phyloP scores from a whole-genome alignment of 2,329 filamentous ascomycete genomes.

The Trichoderma oligosporum region DNA sequence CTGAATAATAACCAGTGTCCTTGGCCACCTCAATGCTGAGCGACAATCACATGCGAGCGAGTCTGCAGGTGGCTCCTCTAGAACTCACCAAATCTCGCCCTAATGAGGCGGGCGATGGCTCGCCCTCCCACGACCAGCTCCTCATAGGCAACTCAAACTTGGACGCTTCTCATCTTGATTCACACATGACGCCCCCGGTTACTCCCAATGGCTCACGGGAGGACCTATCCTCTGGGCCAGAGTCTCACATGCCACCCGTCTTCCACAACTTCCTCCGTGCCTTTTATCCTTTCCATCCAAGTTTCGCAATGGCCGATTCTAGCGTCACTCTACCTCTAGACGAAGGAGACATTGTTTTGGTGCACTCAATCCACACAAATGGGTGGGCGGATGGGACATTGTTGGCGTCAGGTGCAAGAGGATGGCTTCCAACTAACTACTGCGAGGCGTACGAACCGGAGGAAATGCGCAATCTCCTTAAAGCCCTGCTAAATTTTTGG shows the following conservation, averaged over 20 bases:
- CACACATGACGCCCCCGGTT: slow-evolving; percentile 72
- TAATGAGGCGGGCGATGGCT: slow-evolving; percentile 30
- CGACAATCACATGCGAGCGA: slow-evolving; percentile 50
- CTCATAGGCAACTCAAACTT: slow-evolving; percentile 29
- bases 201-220: slow-evolving; percentile 69
- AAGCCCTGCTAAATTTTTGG: slow-evolving; percentile 87
- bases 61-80: slow-evolving; percentile 59
- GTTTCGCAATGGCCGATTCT: slow-evolving; percentile 69
- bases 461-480: slow-evolving; percentile 78
- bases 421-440: slow-evolving; percentile 97
- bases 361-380: slow-evolving; percentile 96
- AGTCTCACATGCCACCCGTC: slow-evolving; percentile 53
- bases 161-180: slow-evolving; percentile 39
- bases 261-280: slow-evolving; percentile 95
- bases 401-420: slow-evolving; percentile 76
- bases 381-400: slow-evolving; percentile 97
- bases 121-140: slow-evolving; percentile 29
- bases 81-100: slow-evolving; percentile 45
- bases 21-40: slow-evolving; percentile 37
- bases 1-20: slow-evolving; percentile 26
- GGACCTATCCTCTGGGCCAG: slow-evolving; percentile 42
- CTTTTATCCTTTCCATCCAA: slow-evolving; percentile 87
- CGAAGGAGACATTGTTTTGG: slow-evolving; percentile 85
- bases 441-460: slow-evolving; percentile 92
- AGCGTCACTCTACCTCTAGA: slow-evolving; percentile 86